Base-by-base conservation (phyloP, 345 rosid genomes). In the Jatropha curcas region DNA sequence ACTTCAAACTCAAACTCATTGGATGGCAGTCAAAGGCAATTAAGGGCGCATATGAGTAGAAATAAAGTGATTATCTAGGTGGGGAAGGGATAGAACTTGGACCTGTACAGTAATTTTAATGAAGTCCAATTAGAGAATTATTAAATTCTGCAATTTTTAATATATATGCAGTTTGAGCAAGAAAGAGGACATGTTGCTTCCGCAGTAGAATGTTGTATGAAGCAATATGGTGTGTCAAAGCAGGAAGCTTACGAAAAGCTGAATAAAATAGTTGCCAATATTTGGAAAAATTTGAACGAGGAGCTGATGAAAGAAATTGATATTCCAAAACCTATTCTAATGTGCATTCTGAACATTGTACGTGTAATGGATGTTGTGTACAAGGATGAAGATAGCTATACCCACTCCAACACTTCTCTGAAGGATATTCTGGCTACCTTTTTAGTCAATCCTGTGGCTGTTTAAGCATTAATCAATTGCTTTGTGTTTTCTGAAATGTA, bases 211-310 rank as follows among this genome's bases (percentile, higher is more conserved):
- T 63, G 69, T 34, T 73, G 33, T 16, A 37, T 37, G 63, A 73
- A 53, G 62, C 70, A 73, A 25, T 13, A 64, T 52, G 60, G 70
- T 35, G 70, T 37, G 12, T 22, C 70, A 27, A 53, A 63, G 20
- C 25, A 24, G n/a, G 55, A 78, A 31, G 65, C 82, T 0, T 11
- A 24, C 4, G 22, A 61, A 8, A 80, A 59, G 25, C 16, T 83
- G 0, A 7, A 58, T 5, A 72, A 60, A 28, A 45, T n/a, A n/a
- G n/a, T 80, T 0, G 57, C 16, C 0, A 59, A 72, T 58, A 71
- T 61, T 1, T 83, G 84, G 84, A 77, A 80, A 14, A 71, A 67
- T 24, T 25, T 75, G 5, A 83, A 83, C n/a, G 70, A 76, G 17
- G 84, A 14, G 27, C 66, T 34, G n/a, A 50, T 45, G 19, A 5